phyloP scores from a whole-genome alignment of 148 eudicot genomes.

The Nepenthes mirabilis region DNA sequence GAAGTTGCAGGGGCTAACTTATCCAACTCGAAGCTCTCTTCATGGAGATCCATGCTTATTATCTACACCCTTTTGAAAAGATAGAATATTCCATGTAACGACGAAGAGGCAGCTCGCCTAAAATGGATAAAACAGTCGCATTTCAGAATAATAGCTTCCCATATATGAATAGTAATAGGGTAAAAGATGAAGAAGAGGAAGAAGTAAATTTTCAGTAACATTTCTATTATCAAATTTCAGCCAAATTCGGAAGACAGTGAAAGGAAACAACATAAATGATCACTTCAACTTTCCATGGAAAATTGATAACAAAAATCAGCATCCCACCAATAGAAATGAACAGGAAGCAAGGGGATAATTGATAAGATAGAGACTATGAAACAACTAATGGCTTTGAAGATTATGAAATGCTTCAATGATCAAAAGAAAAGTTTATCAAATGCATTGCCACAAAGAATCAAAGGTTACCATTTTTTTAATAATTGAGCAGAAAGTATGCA shows the following conservation, averaged over 20 bases:
- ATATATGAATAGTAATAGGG: neutral
- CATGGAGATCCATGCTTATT: slow-evolving; percentile 63
- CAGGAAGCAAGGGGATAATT: too few species aligned
- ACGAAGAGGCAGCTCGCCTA: slow-evolving; percentile 22
- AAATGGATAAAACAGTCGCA: slow-evolving; percentile 12
- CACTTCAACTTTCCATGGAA: too few species aligned
- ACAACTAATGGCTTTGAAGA: too few species aligned
- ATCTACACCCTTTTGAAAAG: slow-evolving; percentile 11
- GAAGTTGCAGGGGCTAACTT: slow-evolving; percentile 37
- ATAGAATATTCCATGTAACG: slow-evolving; percentile 24
- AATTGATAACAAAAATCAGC: too few species aligned
- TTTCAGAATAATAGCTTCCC: slow-evolving; percentile 9
- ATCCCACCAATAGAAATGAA: too few species aligned
- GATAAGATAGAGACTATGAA: too few species aligned
- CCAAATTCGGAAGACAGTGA: too few species aligned
- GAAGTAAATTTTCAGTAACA: neutral
- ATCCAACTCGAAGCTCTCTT: slow-evolving; percentile 63
- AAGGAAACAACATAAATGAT: too few species aligned
- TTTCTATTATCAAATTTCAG: neutral
- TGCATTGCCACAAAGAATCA: neutral
- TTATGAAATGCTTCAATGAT: too few species aligned
- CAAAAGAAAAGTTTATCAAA: neutral
- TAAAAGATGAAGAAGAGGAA: neutral
- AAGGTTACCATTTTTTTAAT: neutral
- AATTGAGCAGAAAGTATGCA: neutral